Base-by-base conservation (phyloP, 2,329 filamentous ascomycete species). In the Fusarium nematophilum region DNA sequence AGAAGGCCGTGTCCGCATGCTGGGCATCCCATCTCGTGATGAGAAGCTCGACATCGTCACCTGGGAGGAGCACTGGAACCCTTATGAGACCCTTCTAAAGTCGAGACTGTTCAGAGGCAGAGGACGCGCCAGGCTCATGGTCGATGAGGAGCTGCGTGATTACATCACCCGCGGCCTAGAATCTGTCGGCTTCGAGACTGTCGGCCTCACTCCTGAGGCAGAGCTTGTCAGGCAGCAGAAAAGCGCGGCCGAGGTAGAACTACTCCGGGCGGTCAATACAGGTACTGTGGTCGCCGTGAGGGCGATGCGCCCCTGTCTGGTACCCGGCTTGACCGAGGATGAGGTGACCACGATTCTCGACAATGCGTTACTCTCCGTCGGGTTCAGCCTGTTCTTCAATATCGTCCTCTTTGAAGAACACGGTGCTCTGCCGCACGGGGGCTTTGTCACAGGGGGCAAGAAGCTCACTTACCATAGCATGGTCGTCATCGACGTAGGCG, bases 1-100 rank as follows among this genome's bases (percentile, higher is more conserved):
- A 63, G 85, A 84, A 33, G 83, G 82, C 11, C 80, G 86, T 25
- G 86, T 83, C 0, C 77, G 81, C 21, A 78, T 88, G 68, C 77
- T 89, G 6, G 79, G 79, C 1, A 88, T 89, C 74, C 86, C 86
- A 0, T 79, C 79, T 1, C 78, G 79, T 5, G 72, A 78, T 3
- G 70, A 77, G 3, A 74, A 79, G 13, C 75, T 88, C 6, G 76
- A 82, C 9, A 82, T 87, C 31, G 76, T 89, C 11, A 75, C 79
- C 0, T 89, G 86, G 79, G 85, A 88, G 70, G 86, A 89, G 64
- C 85, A 88, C 61, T 88, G 85, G 86, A 79, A 88, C 67, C 86
- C 85, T 1, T 89, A 88, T 68, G 70, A 71, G 1, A 88, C 83
- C 0, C 74, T 89, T 14, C 72, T 78, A 10, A 59, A 78, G 18